Evolutionary conservation across 441 rosid species (phyloP).

Genomic region (Erysimum cheiri): DNA sequence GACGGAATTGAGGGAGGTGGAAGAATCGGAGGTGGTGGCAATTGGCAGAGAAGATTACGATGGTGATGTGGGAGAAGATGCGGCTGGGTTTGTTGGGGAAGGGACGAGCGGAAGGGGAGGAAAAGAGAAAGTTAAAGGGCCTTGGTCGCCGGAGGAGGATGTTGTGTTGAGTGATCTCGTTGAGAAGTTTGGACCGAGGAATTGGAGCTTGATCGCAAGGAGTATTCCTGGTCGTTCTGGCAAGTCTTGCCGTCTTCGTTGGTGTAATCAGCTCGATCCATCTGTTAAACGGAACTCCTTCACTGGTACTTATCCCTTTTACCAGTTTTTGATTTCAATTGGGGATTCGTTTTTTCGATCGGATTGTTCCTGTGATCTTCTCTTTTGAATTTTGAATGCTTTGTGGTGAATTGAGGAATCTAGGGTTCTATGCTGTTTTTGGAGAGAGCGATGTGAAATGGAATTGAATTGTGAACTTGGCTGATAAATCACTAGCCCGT

Average conservation of each 20-base stretch:
- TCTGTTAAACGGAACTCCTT: constrained; percentile 79
- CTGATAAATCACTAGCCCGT: neutral
- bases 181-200: constrained; percentile 70
- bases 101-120: constrained; percentile 44
- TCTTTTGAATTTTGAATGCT: constrained; percentile 9
- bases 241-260: constrained; percentile 87
- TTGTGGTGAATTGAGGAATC: constrained; percentile 19
- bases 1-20: constrained; percentile 39
- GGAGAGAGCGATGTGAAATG: constrained; percentile 5
- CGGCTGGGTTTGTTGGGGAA: constrained; percentile 33
- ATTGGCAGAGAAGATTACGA: constrained; percentile 32
- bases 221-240: constrained; percentile 83
- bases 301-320: constrained; percentile 47
- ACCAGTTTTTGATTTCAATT: neutral
- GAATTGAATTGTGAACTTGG: constrained; percentile 15
- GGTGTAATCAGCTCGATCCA: constrained; percentile 97
- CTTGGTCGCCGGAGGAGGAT: constrained; percentile 88
- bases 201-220: constrained; percentile 83
- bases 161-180: constrained; percentile 67
- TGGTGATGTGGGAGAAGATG: constrained; percentile 39
- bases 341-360: neutral
- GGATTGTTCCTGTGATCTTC: constrained; percentile 25
- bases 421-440: constrained; percentile 25
- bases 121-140: constrained; percentile 66
- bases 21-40: constrained; percentile 35